Base-by-base conservation (phyloP, 2,329 filamentous ascomycete genomes). In the Talaromyces sp. region DNA sequence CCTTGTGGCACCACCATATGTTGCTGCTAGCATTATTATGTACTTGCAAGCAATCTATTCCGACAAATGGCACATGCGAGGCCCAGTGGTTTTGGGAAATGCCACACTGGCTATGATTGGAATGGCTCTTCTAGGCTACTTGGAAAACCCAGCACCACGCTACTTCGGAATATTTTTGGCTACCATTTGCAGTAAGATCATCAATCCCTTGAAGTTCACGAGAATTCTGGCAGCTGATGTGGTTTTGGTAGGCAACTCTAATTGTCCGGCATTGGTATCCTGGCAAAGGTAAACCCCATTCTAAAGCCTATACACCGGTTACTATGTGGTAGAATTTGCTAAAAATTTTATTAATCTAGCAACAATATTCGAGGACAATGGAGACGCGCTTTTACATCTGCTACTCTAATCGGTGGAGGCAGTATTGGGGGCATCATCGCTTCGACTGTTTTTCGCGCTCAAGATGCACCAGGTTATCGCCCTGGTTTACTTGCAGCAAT, bases 301-400 rank as follows among this genome's bases (percentile, higher is more conserved):
- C 13, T 38, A 38, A n/a, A n/a, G n/a, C 6, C 14, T 38, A 35
- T 38, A n/a, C 17, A 6, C 35, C 35, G 14, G 2, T 38, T n/a
- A 38, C 14, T 38, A 4, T 14, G 14, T 38, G 4, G n/a, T n/a
- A n/a, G 14, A n/a, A 38, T 8, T 1, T n/a, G 4, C 35, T 38
- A 9, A 38, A 14, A 38, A 6, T 38, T 38, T 5, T 38, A n/a
- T n/a, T 38, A 38, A 38, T 38, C 1, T 38, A 38, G 35, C 35
- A 95, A 93, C 77, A 96, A 96, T 75, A 88, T 96, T 69, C 86
- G 89, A 58, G 91, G 90, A 0, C 90, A 95, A 76, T 96, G 90
- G 90, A 96, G 93, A 78, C 85, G 91, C 54, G 90, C 90, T 0
- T 87, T 95, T 66, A 88, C 86, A 71, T 89, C 86, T 62, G 89